Evolutionary conservation across 805 yeast species (phyloP).

Genomic region (Lachancea waltii): DNA sequence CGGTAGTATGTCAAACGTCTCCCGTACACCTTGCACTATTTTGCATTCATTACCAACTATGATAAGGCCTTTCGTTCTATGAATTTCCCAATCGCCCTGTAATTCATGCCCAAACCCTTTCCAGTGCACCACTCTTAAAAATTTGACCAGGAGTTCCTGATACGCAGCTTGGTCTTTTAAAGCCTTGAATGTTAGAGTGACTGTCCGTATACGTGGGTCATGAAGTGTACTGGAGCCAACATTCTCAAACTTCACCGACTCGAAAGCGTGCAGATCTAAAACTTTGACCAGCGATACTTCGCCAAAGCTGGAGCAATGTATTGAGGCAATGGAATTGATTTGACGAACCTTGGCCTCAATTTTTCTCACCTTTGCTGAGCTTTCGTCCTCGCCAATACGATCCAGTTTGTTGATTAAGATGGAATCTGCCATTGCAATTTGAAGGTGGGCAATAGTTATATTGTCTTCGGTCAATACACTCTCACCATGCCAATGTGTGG

Average conservation of each 20-base stretch:
- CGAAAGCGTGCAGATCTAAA: constrained; percentile 77
- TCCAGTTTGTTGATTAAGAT: constrained; percentile 78
- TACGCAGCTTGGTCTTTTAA: constrained; percentile 35
- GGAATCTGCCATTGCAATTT: constrained; percentile 84
- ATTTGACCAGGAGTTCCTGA: constrained; percentile 43
- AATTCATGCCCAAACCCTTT: constrained; percentile 40
- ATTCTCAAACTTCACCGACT: constrained; percentile 25
- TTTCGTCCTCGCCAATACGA: constrained; percentile 28
- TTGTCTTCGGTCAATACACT: constrained; percentile 36
- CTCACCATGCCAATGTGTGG: constrained; percentile 61
- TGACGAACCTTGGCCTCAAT: constrained; percentile 33
- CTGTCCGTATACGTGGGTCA: constrained; percentile 49
- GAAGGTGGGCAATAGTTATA: constrained; percentile 78
- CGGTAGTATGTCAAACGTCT: constrained; percentile 75
- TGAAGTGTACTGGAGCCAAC: constrained; percentile 31
- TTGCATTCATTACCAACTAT: constrained; percentile 40
- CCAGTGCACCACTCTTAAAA: constrained; percentile 75
- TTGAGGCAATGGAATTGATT: constrained; percentile 66
- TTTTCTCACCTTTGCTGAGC: constrained; percentile 19
- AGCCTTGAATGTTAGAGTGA: constrained; percentile 41
- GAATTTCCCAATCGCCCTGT: constrained; percentile 50
- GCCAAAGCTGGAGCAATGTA: constrained; percentile 66
- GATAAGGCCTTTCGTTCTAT: constrained; percentile 74
- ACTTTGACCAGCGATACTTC: constrained; percentile 57
- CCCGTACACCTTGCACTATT: constrained; percentile 88